Evolutionary conservation across 208 protist genomes (phyloP), one percentile per base, ranked within the genome.

Genomic region (Trypanosoma rangeli): DNA sequence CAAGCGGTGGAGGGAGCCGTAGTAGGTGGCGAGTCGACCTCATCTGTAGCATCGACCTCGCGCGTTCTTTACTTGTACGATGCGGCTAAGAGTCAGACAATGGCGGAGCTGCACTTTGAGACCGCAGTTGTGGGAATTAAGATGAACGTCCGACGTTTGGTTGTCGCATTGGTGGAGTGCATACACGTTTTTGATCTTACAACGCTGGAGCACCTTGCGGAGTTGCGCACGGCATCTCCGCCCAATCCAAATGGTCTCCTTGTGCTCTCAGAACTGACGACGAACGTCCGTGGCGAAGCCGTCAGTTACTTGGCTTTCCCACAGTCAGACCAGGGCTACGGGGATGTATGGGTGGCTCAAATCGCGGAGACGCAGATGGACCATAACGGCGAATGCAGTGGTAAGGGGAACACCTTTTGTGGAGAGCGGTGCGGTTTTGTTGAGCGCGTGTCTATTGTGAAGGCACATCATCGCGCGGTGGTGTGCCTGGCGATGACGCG

Each of bases 161-260:
- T 77, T 9, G 85, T 88, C 29, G 74, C 61, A 10, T 68, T 83
- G 59, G 73, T 68, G 22, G 83, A 86, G 50, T 66, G 73, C 15
- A 76, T 91, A 13, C 85, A 94, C 60, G 64, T 94, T 8, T 79
- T 94, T n/a, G 85, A 90, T 35, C 68, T 90, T 18, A 61, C 42
- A 35, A 86, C 81, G 1, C 65, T 94, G 70, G 57, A 52, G 28
- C 83, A 85, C 39, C 49, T 94, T 24, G 79, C 82, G 12, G 70
- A 88, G 71, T 74, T 89, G 61, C 75, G 73, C 55, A 88, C 76
- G 50, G 75, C 60, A 24, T 79, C 73, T 8, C 84, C 83, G 1
- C 67, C 60, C 0, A 92, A 92, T 71, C 72, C 75, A 22, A 33
- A 46, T 13, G 68, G 76, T 18, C 22, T 92, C 3, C n/a, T 87